These are phyloP conservation scores for Hyaloperonospora arabidopsidis DNA, from an alignment of 352 stramenopile genomes.

Conservation along the genomic window DNA sequence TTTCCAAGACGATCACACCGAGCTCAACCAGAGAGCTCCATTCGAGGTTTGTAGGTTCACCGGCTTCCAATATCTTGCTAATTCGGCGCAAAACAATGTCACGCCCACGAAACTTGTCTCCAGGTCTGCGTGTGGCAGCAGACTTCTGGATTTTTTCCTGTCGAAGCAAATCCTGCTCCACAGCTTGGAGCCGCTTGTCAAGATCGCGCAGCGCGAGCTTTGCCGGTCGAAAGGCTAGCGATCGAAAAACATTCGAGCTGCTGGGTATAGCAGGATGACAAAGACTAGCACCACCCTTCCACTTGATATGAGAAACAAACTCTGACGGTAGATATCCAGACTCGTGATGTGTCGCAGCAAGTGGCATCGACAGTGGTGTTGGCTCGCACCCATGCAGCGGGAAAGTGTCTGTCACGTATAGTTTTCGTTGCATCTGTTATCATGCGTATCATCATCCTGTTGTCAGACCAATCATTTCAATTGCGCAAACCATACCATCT, in stretches of 20 bases:
- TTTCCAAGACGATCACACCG: constrained; percentile 64
- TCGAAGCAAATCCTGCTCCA: constrained; percentile 47
- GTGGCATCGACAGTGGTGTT: constrained; percentile 26
- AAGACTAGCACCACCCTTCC: constrained; percentile 58
- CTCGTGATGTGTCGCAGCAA: constrained; percentile 7
- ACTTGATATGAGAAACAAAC: constrained; percentile 57
- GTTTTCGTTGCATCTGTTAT: constrained; percentile 26
- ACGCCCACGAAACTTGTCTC: constrained; percentile 53
- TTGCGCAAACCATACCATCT: neutral
- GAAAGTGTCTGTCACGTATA: constrained; percentile 61
- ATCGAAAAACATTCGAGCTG: constrained; percentile 52
- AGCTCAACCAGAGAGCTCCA: constrained; percentile 61
- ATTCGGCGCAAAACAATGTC: constrained; percentile 69
- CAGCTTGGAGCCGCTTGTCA: constrained; percentile 52
- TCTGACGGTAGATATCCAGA: constrained; percentile 31
- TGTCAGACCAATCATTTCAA: constrained; percentile 1
- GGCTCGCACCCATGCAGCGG: constrained; percentile 57
- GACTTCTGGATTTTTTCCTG: constrained; percentile 42
- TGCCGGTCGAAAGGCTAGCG: constrained; percentile 48
- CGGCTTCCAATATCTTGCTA: constrained; percentile 56
- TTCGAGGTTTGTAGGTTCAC: constrained; percentile 44
- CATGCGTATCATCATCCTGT: constrained; percentile 2
- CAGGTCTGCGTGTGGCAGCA: constrained; percentile 32
- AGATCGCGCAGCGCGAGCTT: constrained; percentile 66
- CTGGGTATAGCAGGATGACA: constrained; percentile 44